These are phyloP conservation scores for Boletus reticuloceps DNA, from an alignment of 768 basidiomycete species.

Conservation along the genomic window DNA sequence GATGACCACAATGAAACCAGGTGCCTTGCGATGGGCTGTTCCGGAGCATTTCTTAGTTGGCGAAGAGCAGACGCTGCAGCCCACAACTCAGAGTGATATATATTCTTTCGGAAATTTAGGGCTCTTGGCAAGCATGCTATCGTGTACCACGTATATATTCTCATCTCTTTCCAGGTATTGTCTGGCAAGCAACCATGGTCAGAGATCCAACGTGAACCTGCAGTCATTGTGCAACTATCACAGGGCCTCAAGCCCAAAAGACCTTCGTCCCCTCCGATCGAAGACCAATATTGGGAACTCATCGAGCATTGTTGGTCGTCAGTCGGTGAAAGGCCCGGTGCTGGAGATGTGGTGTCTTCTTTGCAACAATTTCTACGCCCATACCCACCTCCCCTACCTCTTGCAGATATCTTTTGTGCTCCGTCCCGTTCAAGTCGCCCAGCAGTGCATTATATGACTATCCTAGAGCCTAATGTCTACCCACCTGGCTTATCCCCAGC, in stretches of 20 bases:
- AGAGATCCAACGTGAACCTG: background rate
- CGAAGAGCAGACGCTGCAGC: background rate
- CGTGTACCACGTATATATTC: background rate
- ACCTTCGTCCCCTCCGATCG: background rate
- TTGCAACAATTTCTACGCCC: background rate
- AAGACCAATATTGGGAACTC: slow-evolving; percentile 8
- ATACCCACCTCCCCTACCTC: background rate
- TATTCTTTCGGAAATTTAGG: slow-evolving; percentile 29
- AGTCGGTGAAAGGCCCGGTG: background rate
- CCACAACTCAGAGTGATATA: slow-evolving; percentile 5
- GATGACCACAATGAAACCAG: slow-evolving; percentile 29
- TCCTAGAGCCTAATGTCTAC: too few species aligned
- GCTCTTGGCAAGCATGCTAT: slow-evolving; percentile 7
- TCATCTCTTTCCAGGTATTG: slow-evolving; percentile 17
- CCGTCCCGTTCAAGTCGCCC: too few species aligned
- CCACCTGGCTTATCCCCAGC: too few species aligned
- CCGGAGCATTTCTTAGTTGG: slow-evolving; percentile 25
- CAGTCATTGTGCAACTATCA: slow-evolving; percentile 5
- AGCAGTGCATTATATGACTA: too few species aligned
- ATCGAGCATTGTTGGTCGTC: slow-evolving; percentile 7
- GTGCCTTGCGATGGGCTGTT: slow-evolving; percentile 44
- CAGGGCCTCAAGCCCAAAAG: background rate
- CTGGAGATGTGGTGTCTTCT: background rate
- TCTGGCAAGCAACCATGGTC: slow-evolving; percentile 1
- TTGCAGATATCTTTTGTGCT: background rate